Base-by-base conservation (phyloP, 768 basidiomycete genomes). In the Cystofilobasidium macerans region DNA sequence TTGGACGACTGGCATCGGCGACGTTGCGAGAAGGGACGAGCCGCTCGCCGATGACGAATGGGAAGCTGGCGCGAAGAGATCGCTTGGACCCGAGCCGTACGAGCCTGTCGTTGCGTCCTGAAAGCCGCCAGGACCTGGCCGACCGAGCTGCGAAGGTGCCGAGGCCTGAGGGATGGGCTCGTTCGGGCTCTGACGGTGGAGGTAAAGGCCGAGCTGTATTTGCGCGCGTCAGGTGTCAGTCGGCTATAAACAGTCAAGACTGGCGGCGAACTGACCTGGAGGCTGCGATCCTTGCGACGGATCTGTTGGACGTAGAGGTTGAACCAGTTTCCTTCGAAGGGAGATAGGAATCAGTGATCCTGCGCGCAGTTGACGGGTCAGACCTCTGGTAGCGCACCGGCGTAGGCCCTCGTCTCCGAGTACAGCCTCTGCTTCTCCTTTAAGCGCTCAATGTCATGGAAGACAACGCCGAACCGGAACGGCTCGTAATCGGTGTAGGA, bases 281-380 rank as follows among this genome's bases (percentile, higher is more conserved):
- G n/a, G n/a, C n/a, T n/a, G n/a, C n/a, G 65, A 54, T 75, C 75
- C 74, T 93, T 93, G 82, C 88, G 89, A 70, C 85, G 82, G 58
- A 90, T 85, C 53, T 91, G 81, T 74, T 94, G 90, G 48, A 92
- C 85, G 71, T 93, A 94, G 1, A 90, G 84, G 69, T 90, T 90
- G 47, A 69, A 69, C 30, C 32, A 26, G 26, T 26, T n/a, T n/a
- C n/a, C n/a, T n/a, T n/a, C n/a, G n/a, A n/a, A 51, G 22, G 13
- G 26, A 53, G 48, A 1, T 8, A 16, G 38, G 20, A 0, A 16
- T 60, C 58, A 60, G 58, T n/a, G 24, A 8, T 0, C 8, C 13
- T 26, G n/a, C n/a, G n/a, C n/a, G n/a, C n/a, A n/a, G n/a, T 20
- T 24, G 12, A 48, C 12, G 28, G 2, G 32, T 16, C 40, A 9